phyloP scores from a whole-genome alignment of 768 basidiomycete genomes.

The Serpula lacrymans region DNA sequence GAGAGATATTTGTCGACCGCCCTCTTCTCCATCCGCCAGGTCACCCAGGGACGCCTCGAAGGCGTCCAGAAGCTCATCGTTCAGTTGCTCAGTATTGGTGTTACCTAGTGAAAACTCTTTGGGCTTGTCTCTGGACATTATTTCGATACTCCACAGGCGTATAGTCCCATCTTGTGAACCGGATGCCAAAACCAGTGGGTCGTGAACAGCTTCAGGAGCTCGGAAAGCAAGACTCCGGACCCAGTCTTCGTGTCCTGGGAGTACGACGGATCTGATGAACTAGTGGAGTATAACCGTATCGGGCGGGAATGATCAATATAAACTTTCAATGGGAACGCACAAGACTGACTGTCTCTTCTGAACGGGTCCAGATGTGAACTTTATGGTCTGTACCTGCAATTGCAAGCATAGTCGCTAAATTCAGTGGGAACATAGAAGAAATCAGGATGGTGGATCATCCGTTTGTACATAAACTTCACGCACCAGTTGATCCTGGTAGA shows the following conservation, averaged over 20 bases:
- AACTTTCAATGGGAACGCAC: constrained; percentile 4
- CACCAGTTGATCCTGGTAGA: constrained; percentile 72
- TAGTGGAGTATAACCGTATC: constrained; percentile 20
- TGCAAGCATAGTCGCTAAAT: constrained; percentile 65
- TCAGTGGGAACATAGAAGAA: not conserved
- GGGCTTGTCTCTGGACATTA: constrained; percentile 27
- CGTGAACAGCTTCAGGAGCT: constrained; percentile 17
- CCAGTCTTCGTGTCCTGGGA: constrained; percentile 96
- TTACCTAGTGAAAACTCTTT: no score
- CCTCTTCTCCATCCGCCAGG: constrained; percentile 69
- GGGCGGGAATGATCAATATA: not conserved
- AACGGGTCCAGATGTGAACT: constrained; percentile 75
- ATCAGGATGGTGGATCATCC: constrained; percentile 1
- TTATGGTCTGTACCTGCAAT: constrained; percentile 78
- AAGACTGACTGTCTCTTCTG: constrained; percentile 49
- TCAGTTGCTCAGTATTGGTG: no score
- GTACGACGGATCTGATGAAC: constrained; percentile 58
- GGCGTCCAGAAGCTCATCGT: constrained; percentile 78
- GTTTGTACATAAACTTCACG: constrained; percentile 9
- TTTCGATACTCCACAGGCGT: constrained; percentile 85
- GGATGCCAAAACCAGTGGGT: constrained; percentile 76
- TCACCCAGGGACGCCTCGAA: constrained; percentile 83
- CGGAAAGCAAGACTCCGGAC: constrained; percentile 76
- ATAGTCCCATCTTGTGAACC: constrained; percentile 96
- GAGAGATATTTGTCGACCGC: constrained; percentile 82